Conservation (phyloP, 2,329 filamentous ascomycete genomes). For the Ophiostoma montium region DNA sequence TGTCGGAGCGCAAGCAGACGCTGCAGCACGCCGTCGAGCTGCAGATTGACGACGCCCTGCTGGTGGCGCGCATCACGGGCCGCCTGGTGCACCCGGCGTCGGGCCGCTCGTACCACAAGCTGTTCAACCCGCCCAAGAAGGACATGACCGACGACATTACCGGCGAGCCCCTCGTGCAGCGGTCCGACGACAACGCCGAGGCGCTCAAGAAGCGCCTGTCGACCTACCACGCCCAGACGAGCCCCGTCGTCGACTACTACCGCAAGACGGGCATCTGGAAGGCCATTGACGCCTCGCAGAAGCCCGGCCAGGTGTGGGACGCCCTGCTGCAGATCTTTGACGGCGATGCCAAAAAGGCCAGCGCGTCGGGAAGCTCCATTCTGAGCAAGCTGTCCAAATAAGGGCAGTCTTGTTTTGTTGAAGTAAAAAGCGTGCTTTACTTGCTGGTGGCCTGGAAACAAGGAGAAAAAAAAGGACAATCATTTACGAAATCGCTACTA, state of each 20-base stretch:
- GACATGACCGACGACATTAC: constrained; percentile 93
- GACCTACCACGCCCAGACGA: constrained; percentile 90
- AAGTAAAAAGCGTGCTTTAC: not conserved
- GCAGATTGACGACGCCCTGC: constrained; percentile 85
- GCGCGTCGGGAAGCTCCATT: constrained; percentile 23
- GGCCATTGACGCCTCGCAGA: constrained; percentile 87
- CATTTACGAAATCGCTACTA: not conserved
- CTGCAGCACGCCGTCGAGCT: constrained; percentile 94
- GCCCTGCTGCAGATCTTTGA: constrained; percentile 76
- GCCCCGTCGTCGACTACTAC: constrained; percentile 91
- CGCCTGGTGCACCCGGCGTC: constrained; percentile 92
- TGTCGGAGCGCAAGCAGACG: constrained; percentile 59
- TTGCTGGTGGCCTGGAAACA: too few relatives aligned
- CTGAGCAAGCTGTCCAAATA: constrained; percentile 25
- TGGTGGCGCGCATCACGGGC: constrained; percentile 92
- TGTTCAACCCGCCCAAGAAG: constrained; percentile 95
- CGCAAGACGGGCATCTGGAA: constrained; percentile 96
- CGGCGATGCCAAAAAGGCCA: constrained; percentile 39
- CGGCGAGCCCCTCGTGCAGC: constrained; percentile 90
- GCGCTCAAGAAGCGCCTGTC: constrained; percentile 86
- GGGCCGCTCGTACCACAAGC: constrained; percentile 92
- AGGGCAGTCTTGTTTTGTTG: not conserved
- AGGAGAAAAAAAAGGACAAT: not conserved
- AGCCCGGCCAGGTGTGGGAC: constrained; percentile 93
- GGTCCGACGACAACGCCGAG: constrained; percentile 92